Conservation (phyloP, 2,329 filamentous ascomycete genomes). For the Daldinia sp. region DNA sequence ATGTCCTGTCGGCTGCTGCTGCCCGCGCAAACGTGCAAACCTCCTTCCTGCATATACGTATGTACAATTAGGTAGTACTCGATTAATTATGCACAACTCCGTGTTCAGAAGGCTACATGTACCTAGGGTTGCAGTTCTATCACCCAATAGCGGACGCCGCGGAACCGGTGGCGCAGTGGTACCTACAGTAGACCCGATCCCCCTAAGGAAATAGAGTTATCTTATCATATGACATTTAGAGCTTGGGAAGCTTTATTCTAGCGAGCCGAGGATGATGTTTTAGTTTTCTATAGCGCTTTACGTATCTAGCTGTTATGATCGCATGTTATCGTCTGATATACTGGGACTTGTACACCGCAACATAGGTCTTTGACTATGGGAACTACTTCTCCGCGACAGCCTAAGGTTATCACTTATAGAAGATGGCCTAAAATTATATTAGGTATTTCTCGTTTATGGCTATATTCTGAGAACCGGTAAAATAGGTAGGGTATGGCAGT, state of each 20-base stretch:
- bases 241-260: background rate
- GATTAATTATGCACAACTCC: background rate
- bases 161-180: conserved; percentile 30
- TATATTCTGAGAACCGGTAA: background rate
- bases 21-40: conserved; percentile 2
- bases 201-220: conserved; percentile 10
- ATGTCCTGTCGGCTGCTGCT: background rate
- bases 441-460: background rate
- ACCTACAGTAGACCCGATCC: conserved; percentile 13
- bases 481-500: background rate
- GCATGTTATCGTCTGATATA: background rate
- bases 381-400: too few species aligned
- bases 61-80: too few species aligned
- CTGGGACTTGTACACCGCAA: background rate
- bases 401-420: background rate
- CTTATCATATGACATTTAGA: conserved; percentile 25
- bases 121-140: conserved; percentile 34
- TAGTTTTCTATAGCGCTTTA: background rate
- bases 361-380: background rate
- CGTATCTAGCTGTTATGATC: background rate
- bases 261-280: background rate
- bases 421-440: background rate
- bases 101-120: conserved; percentile 21
- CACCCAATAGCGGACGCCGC: conserved; percentile 33
- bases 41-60: background rate